These are phyloP conservation scores for Cucurbita pepo DNA, from an alignment of 306 rosid genomes.

Conservation along the genomic window DNA sequence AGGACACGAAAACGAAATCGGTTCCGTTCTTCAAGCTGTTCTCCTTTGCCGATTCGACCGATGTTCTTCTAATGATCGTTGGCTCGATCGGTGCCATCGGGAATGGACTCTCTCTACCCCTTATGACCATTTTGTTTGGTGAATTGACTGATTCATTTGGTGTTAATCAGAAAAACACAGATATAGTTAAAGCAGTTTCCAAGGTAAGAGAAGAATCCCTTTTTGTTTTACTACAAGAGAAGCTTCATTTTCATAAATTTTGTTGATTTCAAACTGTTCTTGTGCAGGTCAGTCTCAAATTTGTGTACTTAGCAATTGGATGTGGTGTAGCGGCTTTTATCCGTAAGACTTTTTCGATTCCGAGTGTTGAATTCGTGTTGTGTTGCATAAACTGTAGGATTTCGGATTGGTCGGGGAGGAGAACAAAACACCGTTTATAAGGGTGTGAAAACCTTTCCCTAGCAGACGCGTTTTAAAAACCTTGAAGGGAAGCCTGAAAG, in stretches of 20 bases:
- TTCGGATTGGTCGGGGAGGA: too few relatives aligned
- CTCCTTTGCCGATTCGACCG: constrained; percentile 62
- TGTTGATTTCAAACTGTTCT: not conserved
- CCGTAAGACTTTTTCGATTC: constrained; percentile 28
- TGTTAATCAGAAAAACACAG: constrained; percentile 4
- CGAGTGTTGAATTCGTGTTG: not conserved
- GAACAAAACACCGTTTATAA: too few relatives aligned
- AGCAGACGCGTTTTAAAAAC: too few relatives aligned
- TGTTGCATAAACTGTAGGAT: too few relatives aligned
- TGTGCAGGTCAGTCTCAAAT: constrained; percentile 41
- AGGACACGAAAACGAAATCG: constrained; percentile 17
- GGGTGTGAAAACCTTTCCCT: too few relatives aligned
- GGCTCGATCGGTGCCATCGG: constrained; percentile 54
- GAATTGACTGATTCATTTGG: constrained; percentile 54
- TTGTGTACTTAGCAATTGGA: constrained; percentile 60
- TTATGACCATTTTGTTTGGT: constrained; percentile 55
- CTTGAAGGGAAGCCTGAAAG: too few relatives aligned
- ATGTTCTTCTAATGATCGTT: constrained; percentile 38
- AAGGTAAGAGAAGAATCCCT: constrained; percentile 11
- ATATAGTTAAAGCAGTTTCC: constrained; percentile 46
- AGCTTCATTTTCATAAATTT: not conserved
- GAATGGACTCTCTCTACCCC: constrained; percentile 43
- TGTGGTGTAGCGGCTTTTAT: constrained; percentile 34
- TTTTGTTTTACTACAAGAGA: not conserved
- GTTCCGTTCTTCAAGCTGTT: constrained; percentile 68